These are phyloP conservation scores for Crithidia sp. DNA, from an alignment of 208 protist genomes.

Conservation along the genomic window DNA sequence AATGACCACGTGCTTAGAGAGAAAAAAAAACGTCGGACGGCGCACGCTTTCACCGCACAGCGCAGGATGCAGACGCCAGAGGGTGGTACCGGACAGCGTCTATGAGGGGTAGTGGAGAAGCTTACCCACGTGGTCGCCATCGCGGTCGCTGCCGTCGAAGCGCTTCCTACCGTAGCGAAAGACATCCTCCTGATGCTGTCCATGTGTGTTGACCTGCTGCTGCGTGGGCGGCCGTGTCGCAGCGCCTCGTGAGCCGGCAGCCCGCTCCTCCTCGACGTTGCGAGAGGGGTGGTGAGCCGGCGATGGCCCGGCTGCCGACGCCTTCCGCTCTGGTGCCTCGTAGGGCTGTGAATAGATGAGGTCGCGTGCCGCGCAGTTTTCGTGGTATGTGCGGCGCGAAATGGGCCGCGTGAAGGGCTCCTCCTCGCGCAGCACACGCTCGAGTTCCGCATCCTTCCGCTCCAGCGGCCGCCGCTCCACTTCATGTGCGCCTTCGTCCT, in stretches of 20 bases:
- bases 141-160: not conserved
- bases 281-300: not conserved
- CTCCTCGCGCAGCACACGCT: constrained; percentile 57
- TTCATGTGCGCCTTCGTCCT: not conserved
- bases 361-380: constrained; percentile 64
- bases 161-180: constrained; percentile 36
- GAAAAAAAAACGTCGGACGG: too few relatives aligned
- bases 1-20: too few relatives aligned
- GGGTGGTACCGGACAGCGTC: too few relatives aligned
- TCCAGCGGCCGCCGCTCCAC: constrained; percentile 18
- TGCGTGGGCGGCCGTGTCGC: not conserved
- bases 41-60: too few relatives aligned
- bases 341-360: constrained; percentile 65
- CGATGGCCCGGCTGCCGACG: constrained; percentile 1
- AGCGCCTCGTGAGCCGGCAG: not conserved
- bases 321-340: constrained; percentile 14
- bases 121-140: constrained; percentile 6
- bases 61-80: too few relatives aligned
- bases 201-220: not conserved
- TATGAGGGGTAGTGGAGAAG: constrained; percentile 6
- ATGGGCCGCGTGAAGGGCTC: constrained; percentile 70
- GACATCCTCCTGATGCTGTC: constrained; percentile 7
- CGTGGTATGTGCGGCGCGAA: constrained; percentile 54
- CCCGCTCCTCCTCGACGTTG: not conserved
- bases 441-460: constrained; percentile 54